Percentiles rank a stretch among this genome's conserved stretches.
phyloP scores from a whole-genome alignment of 1,139 yeast species.

The Protomyces gravidus region DNA sequence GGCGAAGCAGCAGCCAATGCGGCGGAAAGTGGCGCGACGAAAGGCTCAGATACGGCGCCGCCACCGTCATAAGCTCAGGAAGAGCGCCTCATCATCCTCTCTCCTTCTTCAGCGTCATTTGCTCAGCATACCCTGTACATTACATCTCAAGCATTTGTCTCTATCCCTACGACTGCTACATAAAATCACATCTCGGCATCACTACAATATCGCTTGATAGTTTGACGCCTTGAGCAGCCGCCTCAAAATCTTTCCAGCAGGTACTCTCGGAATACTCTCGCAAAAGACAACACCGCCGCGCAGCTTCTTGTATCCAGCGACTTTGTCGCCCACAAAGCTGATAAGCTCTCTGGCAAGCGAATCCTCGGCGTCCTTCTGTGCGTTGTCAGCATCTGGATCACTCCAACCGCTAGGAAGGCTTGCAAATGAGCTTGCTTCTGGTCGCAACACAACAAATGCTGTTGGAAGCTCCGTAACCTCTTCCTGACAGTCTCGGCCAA shows the following conservation, averaged over 20 bases:
- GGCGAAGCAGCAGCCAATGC: slow-evolving; percentile 5
- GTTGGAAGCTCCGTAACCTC: slow-evolving; percentile 43
- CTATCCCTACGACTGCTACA: too few relatives aligned
- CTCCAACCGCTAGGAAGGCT: slow-evolving; percentile 17
- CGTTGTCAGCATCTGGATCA: slow-evolving; percentile 17
- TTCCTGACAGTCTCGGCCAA: slow-evolving; percentile 40
- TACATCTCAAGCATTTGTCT: background rate
- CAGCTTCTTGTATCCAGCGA: slow-evolving; percentile 43
- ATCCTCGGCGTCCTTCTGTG: slow-evolving; percentile 7
- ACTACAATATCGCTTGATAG: background rate
- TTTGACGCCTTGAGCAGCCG: slow-evolving; percentile 37
- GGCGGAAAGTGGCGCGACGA: background rate
- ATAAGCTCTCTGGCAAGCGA: slow-evolving; percentile 33
- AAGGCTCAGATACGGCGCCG: slow-evolving; percentile 2
- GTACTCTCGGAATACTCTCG: slow-evolving; percentile 42
- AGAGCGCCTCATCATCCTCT: background rate
- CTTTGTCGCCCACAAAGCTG: slow-evolving; percentile 41
- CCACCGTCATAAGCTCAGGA: background rate
- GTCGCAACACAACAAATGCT: slow-evolving; percentile 40
- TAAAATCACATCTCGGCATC: too few relatives aligned
- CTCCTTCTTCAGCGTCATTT: background rate
- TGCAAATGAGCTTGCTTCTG: background rate
- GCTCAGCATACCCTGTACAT: background rate
- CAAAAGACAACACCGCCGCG: slow-evolving; percentile 44
- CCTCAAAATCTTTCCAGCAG: slow-evolving; percentile 44